phyloP scores from a whole-genome alignment of 495 filamentous ascomycete species.

The Hypomontagnella monticulosa region DNA sequence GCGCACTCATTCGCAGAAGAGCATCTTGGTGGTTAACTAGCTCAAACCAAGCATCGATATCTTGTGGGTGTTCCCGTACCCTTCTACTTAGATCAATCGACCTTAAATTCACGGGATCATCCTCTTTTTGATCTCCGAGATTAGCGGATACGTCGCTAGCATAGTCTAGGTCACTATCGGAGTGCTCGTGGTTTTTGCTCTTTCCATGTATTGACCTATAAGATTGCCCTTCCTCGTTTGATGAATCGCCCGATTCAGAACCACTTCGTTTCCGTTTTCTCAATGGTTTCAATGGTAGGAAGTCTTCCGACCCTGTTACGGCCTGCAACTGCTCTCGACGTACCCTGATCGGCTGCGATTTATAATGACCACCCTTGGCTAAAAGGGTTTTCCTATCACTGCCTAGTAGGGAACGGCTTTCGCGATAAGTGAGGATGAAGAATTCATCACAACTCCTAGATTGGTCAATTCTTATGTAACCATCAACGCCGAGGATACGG shows the following conservation, averaged over 20 bases:
- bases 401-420: conserved; percentile 48
- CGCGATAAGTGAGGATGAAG: conserved; percentile 38
- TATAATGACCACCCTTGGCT: conserved; percentile 37
- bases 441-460: conserved; percentile 51
- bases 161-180: conserved; percentile 63
- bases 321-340: conserved; percentile 29
- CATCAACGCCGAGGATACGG: conserved; percentile 51
- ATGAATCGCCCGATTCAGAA: conserved; percentile 36
- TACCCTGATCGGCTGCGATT: conserved; percentile 44
- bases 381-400: conserved; percentile 50
- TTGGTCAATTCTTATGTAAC: conserved; percentile 50
- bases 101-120: conserved; percentile 55
- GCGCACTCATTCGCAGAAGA: conserved; percentile 58
- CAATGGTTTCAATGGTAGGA: conserved; percentile 48
- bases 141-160: conserved; percentile 58
- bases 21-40: conserved; percentile 79
- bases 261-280: conserved; percentile 53
- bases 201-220: conserved; percentile 79
- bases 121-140: conserved; percentile 25
- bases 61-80: conserved; percentile 69
- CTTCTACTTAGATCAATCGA: conserved; percentile 67
- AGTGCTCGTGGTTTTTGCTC: conserved; percentile 54
- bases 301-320: conserved; percentile 46
- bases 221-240: conserved; percentile 61
- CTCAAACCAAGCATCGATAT: conserved; percentile 76